A percentile compares a stretch with the other conserved stretches of the same genome.
Evolutionary conservation across 2,329 filamentous ascomycete species (phyloP).

Genomic region (Metarhizium robertsii): DNA sequence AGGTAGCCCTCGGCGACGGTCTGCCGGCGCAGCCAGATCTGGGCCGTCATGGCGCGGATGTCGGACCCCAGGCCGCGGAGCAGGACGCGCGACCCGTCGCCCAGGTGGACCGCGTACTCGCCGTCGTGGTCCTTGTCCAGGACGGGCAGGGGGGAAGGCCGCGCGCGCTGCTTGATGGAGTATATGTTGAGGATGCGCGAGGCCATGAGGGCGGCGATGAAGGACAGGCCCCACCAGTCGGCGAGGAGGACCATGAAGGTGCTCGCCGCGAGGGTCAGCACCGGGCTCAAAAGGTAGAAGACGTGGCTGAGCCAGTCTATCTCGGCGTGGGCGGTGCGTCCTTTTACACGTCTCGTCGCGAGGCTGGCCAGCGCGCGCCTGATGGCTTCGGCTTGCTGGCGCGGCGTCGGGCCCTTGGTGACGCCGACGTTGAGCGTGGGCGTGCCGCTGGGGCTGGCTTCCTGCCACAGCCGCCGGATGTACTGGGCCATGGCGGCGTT

Average conservation of each 20-base stretch:
- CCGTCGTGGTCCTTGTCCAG: constrained; percentile 7
- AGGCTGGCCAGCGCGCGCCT: constrained; percentile 11
- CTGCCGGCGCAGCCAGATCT: constrained; percentile 44
- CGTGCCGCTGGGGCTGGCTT: constrained; percentile 9
- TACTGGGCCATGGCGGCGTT: constrained; percentile 46
- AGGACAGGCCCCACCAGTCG: constrained; percentile 43
- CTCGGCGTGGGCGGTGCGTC: neutral
- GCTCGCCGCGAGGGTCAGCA: constrained; percentile 35
- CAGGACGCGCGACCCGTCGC: constrained; percentile 39
- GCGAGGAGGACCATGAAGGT: constrained; percentile 35
- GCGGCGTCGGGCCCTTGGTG: constrained; percentile 8
- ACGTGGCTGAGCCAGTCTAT: constrained; percentile 36
- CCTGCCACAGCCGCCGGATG: constrained; percentile 19
- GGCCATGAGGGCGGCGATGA: constrained; percentile 38
- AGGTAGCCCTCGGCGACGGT: constrained; percentile 41
- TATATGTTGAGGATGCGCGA: constrained; percentile 47
- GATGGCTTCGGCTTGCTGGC: constrained; percentile 7
- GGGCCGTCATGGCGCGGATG: constrained; percentile 49
- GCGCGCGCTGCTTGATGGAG: constrained; percentile 43
- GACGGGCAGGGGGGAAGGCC: constrained; percentile 2
- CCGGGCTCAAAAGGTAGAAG: constrained; percentile 37
- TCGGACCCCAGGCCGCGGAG: constrained; percentile 46
- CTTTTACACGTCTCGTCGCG: neutral
- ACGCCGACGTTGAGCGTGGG: constrained; percentile 21
- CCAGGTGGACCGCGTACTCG: constrained; percentile 45